phyloP scores from a whole-genome alignment of 495 filamentous ascomycete genomes.

The Choiromyces venosus region DNA sequence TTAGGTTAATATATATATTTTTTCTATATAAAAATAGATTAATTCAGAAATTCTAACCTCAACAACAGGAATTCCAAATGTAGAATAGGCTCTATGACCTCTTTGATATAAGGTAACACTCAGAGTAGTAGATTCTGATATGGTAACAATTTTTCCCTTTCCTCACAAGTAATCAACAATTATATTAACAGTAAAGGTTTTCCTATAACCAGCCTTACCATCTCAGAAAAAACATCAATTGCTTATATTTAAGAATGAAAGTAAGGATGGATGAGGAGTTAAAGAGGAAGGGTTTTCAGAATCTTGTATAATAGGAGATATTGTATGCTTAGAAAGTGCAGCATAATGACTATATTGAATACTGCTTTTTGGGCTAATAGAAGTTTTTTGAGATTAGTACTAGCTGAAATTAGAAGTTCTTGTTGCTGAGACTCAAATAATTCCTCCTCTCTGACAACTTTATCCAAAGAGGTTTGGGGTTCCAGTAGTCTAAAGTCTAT shows the following conservation, averaged over 20 bases:
- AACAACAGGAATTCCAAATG: conserved; percentile 24
- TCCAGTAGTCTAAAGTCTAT: conserved; percentile 9
- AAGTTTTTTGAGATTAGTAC: not conserved
- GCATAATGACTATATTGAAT: conserved; percentile 8
- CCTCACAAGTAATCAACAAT: conserved; percentile 7
- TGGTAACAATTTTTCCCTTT: conserved; percentile 13
- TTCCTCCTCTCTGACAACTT: conserved; percentile 10
- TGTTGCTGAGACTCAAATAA: conserved; percentile 2
- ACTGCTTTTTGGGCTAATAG: not conserved
- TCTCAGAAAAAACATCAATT: conserved; percentile 17
- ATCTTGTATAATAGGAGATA: too few species aligned
- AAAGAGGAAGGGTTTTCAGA: too few species aligned
- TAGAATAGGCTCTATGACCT: conserved; percentile 14
- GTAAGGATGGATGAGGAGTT: too few species aligned
- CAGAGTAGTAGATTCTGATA: conserved; percentile 19
- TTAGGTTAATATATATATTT: not conserved
- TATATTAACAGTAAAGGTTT: conserved; percentile 16
- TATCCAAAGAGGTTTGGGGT: not conserved
- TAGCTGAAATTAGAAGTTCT: not conserved
- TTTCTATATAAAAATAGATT: too few species aligned
- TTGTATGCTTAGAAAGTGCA: too few species aligned
- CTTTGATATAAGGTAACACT: conserved; percentile 23
- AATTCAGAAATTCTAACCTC: too few species aligned
- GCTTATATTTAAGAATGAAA: not conserved
- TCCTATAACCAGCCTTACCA: conserved; percentile 17